phyloP scores from a whole-genome alignment of 129 eudicot genomes.

The Logfia minima region DNA sequence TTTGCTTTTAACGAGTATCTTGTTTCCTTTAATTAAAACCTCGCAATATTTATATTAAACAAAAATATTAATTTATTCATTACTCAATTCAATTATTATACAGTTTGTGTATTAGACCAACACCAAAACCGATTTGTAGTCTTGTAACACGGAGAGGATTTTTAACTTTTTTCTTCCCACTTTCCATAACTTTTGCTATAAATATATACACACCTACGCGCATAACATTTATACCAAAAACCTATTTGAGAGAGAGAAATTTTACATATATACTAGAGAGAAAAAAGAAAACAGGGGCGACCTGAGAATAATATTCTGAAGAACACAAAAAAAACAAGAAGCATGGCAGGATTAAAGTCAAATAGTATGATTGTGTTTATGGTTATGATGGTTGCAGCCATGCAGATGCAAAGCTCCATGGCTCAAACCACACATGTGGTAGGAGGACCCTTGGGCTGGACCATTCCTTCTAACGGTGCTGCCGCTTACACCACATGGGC shows the following conservation, averaged over 20 bases:
- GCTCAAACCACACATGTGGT: conserved; percentile 71
- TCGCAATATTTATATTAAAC: no score
- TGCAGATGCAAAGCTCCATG: conserved; percentile 31
- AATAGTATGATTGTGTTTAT: conserved; percentile 26
- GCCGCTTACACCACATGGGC: conserved; percentile 54
- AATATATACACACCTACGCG: conserved; percentile 18
- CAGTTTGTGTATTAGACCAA: not conserved
- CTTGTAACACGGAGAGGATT: conserved; percentile 11
- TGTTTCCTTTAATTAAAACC: not conserved
- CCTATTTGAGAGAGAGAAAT: not conserved
- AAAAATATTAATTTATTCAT: no score
- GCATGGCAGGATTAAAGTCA: conserved; percentile 32
- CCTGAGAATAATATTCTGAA: conserved; percentile 28
- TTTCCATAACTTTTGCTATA: conserved; percentile 28
- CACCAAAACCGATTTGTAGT: conserved; percentile 14
- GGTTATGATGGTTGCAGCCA: conserved; percentile 34
- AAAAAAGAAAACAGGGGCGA: conserved; percentile 35
- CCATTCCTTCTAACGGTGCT: conserved; percentile 39
- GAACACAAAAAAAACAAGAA: conserved; percentile 36
- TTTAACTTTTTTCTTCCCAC: not conserved
- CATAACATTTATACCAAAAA: conserved; percentile 9
- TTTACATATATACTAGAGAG: conserved; percentile 2
- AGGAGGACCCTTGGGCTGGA: conserved; percentile 56
- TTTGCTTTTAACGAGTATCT: not conserved
- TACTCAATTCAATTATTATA: not conserved